Conservation (phyloP, 2,329 filamentous ascomycete genomes). For the Colletotrichum echinochloae region DNA sequence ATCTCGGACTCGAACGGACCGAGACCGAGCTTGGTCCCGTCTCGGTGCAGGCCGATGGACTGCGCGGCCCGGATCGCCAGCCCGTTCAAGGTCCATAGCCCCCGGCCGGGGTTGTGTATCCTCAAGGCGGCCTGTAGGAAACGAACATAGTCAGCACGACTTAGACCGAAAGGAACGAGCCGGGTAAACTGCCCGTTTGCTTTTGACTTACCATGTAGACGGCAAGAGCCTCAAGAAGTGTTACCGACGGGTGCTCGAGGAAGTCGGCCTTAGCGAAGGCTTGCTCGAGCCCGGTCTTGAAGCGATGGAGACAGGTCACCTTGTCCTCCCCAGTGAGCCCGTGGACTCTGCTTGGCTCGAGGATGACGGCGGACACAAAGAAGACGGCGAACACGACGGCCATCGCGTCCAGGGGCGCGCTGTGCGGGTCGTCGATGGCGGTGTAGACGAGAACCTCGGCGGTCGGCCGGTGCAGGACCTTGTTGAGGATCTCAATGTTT, state of each 20-base stretch:
- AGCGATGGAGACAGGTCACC: conserved; percentile 44
- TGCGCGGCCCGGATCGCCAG: conserved; percentile 60
- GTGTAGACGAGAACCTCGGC: conserved; percentile 51
- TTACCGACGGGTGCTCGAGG: conserved; percentile 53
- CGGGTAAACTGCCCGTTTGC: not conserved
- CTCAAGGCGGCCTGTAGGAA: conserved; percentile 46
- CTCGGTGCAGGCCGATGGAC: conserved; percentile 64
- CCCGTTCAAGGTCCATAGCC: conserved; percentile 56
- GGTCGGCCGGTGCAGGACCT: conserved; percentile 48
- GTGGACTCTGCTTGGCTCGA: conserved; percentile 53
- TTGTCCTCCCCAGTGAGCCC: conserved; percentile 44
- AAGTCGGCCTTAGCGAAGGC: conserved; percentile 54
- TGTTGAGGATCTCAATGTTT: conserved; percentile 46
- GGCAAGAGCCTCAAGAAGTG: conserved; percentile 50
- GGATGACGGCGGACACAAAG: conserved; percentile 57
- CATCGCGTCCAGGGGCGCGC: conserved; percentile 45
- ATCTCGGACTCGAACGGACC: conserved; percentile 63
- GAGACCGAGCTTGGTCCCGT: conserved; percentile 52
- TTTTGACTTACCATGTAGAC: conserved; percentile 53
- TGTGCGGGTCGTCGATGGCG: conserved; percentile 46
- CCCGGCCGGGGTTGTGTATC: conserved; percentile 49
- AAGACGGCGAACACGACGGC: conserved; percentile 64
- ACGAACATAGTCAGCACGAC: conserved; percentile 29
- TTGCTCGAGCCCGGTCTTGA: conserved; percentile 52
- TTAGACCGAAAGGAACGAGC: not conserved